Evolutionary conservation across 2,329 filamentous ascomycete genomes (phyloP), one percentile per base, ranked within the genome.

Genomic region (Aphanoascus verrucosus): DNA sequence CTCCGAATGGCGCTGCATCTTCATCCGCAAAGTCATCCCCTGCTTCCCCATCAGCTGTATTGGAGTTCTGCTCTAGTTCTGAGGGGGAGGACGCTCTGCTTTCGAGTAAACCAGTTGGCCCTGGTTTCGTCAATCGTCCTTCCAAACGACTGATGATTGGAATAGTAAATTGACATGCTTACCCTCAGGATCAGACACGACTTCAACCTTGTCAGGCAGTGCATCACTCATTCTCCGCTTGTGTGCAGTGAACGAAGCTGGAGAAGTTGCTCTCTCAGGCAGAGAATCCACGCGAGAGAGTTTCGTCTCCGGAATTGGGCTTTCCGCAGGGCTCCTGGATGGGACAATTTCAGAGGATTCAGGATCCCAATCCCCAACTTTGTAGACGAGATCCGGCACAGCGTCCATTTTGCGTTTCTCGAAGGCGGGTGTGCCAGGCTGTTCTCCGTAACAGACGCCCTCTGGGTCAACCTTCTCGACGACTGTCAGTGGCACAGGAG

Each of bases 1-100:
- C 82, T 50, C 79, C 80, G 66, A 82, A 81, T 60, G 84, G 85
- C 64, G 85, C 83, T 68, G 88, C 88, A 62, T 57, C 57, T 55
- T 86, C 84, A 62, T 81, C 62, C 81, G 78, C 57, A 83, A 41
- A 7, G 19, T 31, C 45, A 34, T 53, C 82, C 51, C 83, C 79
- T 63, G 81, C 77, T 66, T 60, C 56, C 32, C 57, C 72, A 43
- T 61, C 59, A 31, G 56, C 61, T 44, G 68, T 67, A 50, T 68
- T 67, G 15, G 32, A 2, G 15, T 72, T 75, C 59, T 74, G 74
- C 54, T 62, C 70, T 64, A 68, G 59, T 69, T 68, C 68, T 44
- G 31, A 65, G 61, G 59, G 60, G 56, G 63, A 59, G 65, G 73
- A 28, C 23, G 23, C 75, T 73, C 77, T 80, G 69, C 68, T 67